phyloP scores from a whole-genome alignment of 78 protist genomes.

The Dictyostelium brefeldianum region DNA sequence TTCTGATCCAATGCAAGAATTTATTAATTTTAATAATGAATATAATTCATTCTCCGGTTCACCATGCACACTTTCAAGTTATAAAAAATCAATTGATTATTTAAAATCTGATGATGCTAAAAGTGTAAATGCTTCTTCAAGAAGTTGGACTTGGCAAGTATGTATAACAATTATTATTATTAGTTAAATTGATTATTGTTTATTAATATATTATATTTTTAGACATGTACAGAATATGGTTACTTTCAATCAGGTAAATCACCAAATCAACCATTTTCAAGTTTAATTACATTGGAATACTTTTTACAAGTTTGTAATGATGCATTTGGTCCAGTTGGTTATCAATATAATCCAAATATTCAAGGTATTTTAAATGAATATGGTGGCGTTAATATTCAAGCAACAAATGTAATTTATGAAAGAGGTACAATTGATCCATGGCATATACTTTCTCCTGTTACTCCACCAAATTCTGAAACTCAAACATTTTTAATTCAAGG shows the following conservation, averaged over 20 bases:
- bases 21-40: conserved; percentile 40
- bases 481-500: conserved; percentile 14
- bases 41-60: conserved; percentile 41
- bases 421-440: conserved; percentile 87
- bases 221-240: conserved; percentile 25
- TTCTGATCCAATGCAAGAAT: conserved; percentile 35
- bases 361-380: conserved; percentile 55
- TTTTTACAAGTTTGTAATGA: conserved; percentile 60
- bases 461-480: not conserved
- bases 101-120: conserved; percentile 2
- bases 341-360: conserved; percentile 1
- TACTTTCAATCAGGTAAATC: conserved; percentile 55
- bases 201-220: conserved; percentile 74
- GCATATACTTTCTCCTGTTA: conserved; percentile 25
- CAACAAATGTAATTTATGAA: conserved; percentile 49
- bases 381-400: conserved; percentile 65
- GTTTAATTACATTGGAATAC: conserved; percentile 43
- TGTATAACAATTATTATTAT: not conserved
- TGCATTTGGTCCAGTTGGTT: conserved; percentile 62
- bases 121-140: conserved; percentile 33
- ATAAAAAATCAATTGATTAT: conserved; percentile 15
- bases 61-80: conserved; percentile 39
- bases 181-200: not conserved
- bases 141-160: conserved; percentile 68
- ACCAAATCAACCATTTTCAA: conserved; percentile 61